phyloP scores from a whole-genome alignment of 495 filamentous ascomycete species.

The Hypomontagnella monticulosa region DNA sequence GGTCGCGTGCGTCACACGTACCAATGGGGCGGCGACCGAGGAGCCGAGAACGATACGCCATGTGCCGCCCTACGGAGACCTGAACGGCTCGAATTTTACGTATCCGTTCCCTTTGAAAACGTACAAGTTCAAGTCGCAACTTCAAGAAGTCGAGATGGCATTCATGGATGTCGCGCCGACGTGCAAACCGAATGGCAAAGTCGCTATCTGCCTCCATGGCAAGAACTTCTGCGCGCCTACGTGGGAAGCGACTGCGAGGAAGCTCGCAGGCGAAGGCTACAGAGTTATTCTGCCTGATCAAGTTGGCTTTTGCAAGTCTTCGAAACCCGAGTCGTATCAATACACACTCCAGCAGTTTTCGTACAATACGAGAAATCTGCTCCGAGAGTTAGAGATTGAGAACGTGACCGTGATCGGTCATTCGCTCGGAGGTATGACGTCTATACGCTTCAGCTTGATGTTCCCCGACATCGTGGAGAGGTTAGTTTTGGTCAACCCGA shows the following conservation, averaged over 20 bases:
- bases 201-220: slow-evolving; percentile 55
- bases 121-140: slow-evolving; percentile 52
- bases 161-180: slow-evolving; percentile 56
- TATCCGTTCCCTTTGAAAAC: slow-evolving; percentile 55
- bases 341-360: slow-evolving; percentile 55
- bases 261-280: slow-evolving; percentile 49
- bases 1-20: slow-evolving; percentile 11
- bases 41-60: slow-evolving; percentile 38
- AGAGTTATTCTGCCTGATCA: slow-evolving; percentile 58
- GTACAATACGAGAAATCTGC: slow-evolving; percentile 51
- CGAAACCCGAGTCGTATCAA: slow-evolving; percentile 55
- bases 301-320: slow-evolving; percentile 60
- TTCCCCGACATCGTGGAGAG: slow-evolving; percentile 46
- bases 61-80: slow-evolving; percentile 44
- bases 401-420: slow-evolving; percentile 56
- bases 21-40: slow-evolving; percentile 17
- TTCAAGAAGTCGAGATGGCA: slow-evolving; percentile 53
- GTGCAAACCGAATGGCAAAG: slow-evolving; percentile 37
- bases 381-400: slow-evolving; percentile 43
- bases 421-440: slow-evolving; percentile 59
- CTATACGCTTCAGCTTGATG: slow-evolving; percentile 54
- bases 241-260: slow-evolving; percentile 50
- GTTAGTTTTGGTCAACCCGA: slow-evolving; percentile 51
- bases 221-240: slow-evolving; percentile 59
- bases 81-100: slow-evolving; percentile 56